These are phyloP conservation scores for Plectosphaerella cucumerina DNA, from an alignment of 2,329 filamentous ascomycete species.

Conservation along the genomic window DNA sequence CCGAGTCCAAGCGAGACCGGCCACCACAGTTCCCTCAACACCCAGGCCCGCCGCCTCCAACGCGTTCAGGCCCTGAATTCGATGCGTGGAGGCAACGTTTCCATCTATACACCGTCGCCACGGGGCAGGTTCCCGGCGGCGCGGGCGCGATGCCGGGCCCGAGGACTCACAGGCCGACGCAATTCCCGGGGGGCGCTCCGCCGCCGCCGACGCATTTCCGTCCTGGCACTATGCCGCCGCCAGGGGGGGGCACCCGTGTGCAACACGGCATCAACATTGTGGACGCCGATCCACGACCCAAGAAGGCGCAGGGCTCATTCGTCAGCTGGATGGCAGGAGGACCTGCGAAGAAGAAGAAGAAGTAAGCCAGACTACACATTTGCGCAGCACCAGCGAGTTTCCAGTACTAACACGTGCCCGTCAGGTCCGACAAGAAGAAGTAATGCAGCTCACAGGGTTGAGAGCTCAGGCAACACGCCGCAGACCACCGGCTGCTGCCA, in stretches of 20 bases:
- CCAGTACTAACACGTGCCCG: too few species aligned
- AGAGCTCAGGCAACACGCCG: neutral
- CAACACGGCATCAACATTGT: constrained; percentile 15
- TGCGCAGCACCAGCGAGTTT: too few species aligned
- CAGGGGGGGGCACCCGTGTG: neutral
- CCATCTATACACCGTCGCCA: neutral
- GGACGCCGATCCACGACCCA: constrained; percentile 14
- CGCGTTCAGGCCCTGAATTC: too few species aligned
- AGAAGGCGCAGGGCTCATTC: constrained; percentile 20
- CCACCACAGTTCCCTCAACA: neutral
- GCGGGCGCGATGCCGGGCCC: neutral
- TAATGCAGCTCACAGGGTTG: neutral
- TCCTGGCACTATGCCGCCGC: neutral
- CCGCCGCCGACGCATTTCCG: neutral
- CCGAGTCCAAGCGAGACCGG: constrained; percentile 28
- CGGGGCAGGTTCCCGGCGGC: neutral
- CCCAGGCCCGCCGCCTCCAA: too few species aligned
- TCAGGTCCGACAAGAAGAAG: constrained; percentile 6
- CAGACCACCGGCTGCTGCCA: neutral
- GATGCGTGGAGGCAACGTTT: too few species aligned
- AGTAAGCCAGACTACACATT: constrained; percentile 20
- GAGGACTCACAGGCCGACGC: constrained; percentile 1
- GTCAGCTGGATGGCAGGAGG: constrained; percentile 27
- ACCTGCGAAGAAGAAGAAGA: constrained; percentile 22
- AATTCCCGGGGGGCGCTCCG: neutral